Base-by-base conservation (phyloP, 83 land plant genomes). In the Picea engelmannii region DNA sequence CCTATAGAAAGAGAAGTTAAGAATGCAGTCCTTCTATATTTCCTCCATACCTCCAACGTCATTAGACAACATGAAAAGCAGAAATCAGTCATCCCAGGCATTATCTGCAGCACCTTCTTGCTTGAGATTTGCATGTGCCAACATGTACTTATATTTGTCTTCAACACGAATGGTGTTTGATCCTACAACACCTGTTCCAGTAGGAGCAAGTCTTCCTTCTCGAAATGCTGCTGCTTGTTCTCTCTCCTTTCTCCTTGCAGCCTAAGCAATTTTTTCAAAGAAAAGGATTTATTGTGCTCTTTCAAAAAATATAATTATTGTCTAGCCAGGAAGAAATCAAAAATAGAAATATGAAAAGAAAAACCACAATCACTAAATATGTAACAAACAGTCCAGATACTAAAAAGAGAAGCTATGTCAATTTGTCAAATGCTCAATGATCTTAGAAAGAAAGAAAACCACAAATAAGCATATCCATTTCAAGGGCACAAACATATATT, bases 101-200 rank as follows among this genome's bases (percentile, higher is more conserved):
- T 90, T 92, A 83, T 93, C 96, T 42, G 96, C 96, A 5, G 90
- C 90, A 49, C 96, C 95, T 75, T 86, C 95, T 82, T 69, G 85
- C 78, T 85, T 93, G 66, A 83, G 87, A 59, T 59, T 78, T 20
- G 91, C 40, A 2, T 90, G 71, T 4, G 87, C 80, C 47, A 93
- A 84, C 96, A 93, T 93, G 79, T 91, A 89, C 86, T 89, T 89
- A 76, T 93, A 93, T 80, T 90, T 92, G 83, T 93, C 96, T 55
- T 93, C 96, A 44, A 93, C 87, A 49, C 87, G 86, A 52, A 93
- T 89, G 66, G 92, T 77, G 12, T 88, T 85, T n/a, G 94, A 65
- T 52, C 96, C 94, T 62, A 82, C 65, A 40, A 84, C 55, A 15
- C 89, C 84, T 35, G 85, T 80, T 55, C 88, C 90, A 24, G 84